Conservation (phyloP, 2,329 filamentous ascomycete species). For the Penicillium sp. region DNA sequence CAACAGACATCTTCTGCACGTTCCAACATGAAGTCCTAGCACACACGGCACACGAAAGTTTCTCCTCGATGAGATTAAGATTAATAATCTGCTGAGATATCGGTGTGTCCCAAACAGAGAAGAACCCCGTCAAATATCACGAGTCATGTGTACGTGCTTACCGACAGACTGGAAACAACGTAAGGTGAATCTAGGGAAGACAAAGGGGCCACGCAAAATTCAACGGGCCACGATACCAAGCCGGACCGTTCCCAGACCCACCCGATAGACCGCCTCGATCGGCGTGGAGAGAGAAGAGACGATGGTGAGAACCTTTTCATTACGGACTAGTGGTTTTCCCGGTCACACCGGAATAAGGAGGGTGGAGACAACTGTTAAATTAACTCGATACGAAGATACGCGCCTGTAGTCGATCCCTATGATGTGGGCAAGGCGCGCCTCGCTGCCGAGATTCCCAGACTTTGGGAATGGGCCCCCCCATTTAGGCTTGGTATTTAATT, state of each 20-base stretch:
- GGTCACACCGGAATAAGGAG: conserved; percentile 6
- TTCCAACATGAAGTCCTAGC: conserved; percentile 16
- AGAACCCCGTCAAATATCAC: neutral
- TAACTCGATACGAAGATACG: conserved; percentile 11
- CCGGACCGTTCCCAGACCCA: conserved; percentile 27
- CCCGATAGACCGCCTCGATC: conserved; percentile 24
- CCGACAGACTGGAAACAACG: conserved; percentile 9
- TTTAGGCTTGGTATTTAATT: neutral
- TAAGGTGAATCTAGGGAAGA: conserved; percentile 3
- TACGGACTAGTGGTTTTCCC: conserved; percentile 1
- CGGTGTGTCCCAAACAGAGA: neutral
- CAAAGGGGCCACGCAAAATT: conserved; percentile 1
- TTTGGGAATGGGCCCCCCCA: neutral
- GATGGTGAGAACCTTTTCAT: neutral
- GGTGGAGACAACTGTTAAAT: conserved; percentile 3
- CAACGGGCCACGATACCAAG: conserved; percentile 11
- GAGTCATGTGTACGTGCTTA: neutral
- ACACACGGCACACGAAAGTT: conserved; percentile 11
- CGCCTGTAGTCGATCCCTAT: conserved; percentile 7
- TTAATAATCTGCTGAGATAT: too few species aligned
- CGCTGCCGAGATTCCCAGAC: conserved; percentile 16
- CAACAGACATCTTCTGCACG: conserved; percentile 15
- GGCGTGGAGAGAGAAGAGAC: conserved; percentile 11
- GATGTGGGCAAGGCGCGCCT: conserved; percentile 6
- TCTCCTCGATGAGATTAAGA: neutral